Conservation (phyloP, 352 stramenopile genomes). For the Pseudoperonospora humuli region DNA sequence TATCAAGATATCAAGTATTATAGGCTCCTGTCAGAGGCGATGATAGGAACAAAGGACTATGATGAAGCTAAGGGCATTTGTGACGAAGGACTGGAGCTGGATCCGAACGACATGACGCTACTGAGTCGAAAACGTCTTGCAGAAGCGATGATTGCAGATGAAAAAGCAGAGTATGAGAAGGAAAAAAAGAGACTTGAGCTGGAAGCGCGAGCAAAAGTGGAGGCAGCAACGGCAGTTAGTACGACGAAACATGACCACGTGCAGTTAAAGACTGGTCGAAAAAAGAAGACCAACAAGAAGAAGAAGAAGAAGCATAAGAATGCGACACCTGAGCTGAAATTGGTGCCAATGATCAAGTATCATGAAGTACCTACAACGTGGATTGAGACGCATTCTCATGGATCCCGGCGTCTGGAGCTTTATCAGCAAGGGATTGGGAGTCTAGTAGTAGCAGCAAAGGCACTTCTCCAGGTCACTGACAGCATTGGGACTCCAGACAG, state of each 20-base stretch:
- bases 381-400: conserved; percentile 21
- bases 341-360: conserved; percentile 31
- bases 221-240: conserved; percentile 7
- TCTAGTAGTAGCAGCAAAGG: conserved; percentile 13
- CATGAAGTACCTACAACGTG: conserved; percentile 24
- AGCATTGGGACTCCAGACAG: conserved; percentile 15
- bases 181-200: conserved; percentile 21
- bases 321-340: conserved; percentile 6
- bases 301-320: conserved; percentile 18
- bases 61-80: conserved; percentile 29
- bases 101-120: conserved; percentile 17
- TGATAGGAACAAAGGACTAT: conserved; percentile 31
- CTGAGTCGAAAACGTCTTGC: conserved; percentile 12
- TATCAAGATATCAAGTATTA: conserved; percentile 31
- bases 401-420: conserved; percentile 9
- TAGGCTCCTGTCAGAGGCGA: conserved; percentile 23
- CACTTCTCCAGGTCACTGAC: conserved; percentile 18
- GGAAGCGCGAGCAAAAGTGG: conserved; percentile 16
- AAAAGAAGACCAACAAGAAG: conserved; percentile 10
- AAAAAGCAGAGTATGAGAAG: conserved; percentile 13
- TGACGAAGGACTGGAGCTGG: conserved; percentile 26
- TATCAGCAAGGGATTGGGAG: conserved; percentile 20
- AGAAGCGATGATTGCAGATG: conserved; percentile 10
- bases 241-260: background rate
- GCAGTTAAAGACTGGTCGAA: conserved; percentile 2